A percentile compares a stretch with the other conserved stretches of the same genome.
Evolutionary conservation across 805 yeast genomes (phyloP).

Genomic region (Metschnikowia bowlesiae): DNA sequence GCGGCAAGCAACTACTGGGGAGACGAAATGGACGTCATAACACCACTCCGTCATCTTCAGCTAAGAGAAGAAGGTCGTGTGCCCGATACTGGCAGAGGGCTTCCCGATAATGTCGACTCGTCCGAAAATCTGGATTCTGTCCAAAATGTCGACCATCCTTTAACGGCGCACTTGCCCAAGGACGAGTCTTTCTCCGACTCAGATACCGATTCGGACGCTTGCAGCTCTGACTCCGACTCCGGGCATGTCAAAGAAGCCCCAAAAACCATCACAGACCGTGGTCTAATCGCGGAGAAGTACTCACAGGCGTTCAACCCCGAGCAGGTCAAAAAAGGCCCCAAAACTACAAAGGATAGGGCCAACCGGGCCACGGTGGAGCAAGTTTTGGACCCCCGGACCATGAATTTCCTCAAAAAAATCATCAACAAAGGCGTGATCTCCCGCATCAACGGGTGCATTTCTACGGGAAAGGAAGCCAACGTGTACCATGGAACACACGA

Average conservation of each 20-base stretch:
- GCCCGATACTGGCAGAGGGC: no score
- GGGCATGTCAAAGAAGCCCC: neutral
- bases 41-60: neutral
- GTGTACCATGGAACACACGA: constrained; percentile 78
- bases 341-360: constrained; percentile 72
- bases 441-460: constrained; percentile 85
- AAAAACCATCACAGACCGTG: constrained; percentile 34
- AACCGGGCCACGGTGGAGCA: constrained; percentile 97
- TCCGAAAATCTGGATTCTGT: no score
- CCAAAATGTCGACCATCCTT: no score
- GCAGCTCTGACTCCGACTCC: neutral
- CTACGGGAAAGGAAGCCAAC: constrained; percentile 99
- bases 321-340: constrained; percentile 52
- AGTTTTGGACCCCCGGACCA: constrained; percentile 91
- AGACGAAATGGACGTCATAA: neutral
- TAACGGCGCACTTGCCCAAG: neutral
- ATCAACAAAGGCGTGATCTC: constrained; percentile 80
- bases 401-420: constrained; percentile 74
- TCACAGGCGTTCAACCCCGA: constrained; percentile 64
- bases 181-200: neutral
- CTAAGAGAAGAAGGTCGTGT: neutral
- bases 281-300: constrained; percentile 54
- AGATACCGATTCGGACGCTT: neutral
- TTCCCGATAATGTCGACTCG: no score
- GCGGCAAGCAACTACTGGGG: neutral